Conservation (phyloP, 345 rosid species). For the Eutrema japonicum region DNA sequence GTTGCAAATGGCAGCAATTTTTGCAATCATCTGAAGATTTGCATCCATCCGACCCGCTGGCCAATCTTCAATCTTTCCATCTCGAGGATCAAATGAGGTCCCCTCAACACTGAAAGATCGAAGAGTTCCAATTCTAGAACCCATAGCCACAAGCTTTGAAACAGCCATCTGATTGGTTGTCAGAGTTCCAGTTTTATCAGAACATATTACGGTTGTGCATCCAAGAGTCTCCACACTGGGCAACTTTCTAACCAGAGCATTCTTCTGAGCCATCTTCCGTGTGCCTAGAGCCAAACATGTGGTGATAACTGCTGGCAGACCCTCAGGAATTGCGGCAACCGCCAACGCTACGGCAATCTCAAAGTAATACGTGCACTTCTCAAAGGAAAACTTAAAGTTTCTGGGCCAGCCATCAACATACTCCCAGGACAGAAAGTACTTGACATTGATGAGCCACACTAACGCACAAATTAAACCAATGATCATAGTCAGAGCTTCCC, state of each 20-base stretch:
- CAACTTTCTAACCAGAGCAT: conserved; percentile 87
- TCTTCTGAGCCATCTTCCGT: conserved; percentile 96
- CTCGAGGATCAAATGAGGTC: conserved; percentile 75
- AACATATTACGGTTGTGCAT: conserved; percentile 92
- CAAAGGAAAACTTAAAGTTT: conserved; percentile 89
- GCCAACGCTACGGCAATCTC: conserved; percentile 97
- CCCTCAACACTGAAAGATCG: conserved; percentile 85
- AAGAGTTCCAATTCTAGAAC: conserved; percentile 65
- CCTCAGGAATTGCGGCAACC: conserved; percentile 98
- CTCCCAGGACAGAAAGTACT: conserved; percentile 92
- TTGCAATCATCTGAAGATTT: conserved; percentile 90
- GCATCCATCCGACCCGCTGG: conserved; percentile 74
- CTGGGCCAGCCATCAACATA: conserved; percentile 88
- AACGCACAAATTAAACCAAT: conserved; percentile 80
- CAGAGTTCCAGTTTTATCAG: conserved; percentile 93
- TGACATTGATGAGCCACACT: conserved; percentile 94
- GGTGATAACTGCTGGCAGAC: conserved; percentile 94
- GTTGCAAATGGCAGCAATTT: conserved; percentile 86
- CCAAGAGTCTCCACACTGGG: conserved; percentile 98
- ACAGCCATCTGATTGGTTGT: conserved; percentile 96
- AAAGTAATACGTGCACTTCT: conserved; percentile 97
- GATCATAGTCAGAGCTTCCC: conserved; percentile 76
- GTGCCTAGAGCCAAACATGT: conserved; percentile 96
- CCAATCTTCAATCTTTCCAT: conserved; percentile 81
- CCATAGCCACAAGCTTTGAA: conserved; percentile 83